Evolutionary conservation across 2,329 filamentous ascomycete species (phyloP).

Genomic region (Tetracladium maxilliforme): DNA sequence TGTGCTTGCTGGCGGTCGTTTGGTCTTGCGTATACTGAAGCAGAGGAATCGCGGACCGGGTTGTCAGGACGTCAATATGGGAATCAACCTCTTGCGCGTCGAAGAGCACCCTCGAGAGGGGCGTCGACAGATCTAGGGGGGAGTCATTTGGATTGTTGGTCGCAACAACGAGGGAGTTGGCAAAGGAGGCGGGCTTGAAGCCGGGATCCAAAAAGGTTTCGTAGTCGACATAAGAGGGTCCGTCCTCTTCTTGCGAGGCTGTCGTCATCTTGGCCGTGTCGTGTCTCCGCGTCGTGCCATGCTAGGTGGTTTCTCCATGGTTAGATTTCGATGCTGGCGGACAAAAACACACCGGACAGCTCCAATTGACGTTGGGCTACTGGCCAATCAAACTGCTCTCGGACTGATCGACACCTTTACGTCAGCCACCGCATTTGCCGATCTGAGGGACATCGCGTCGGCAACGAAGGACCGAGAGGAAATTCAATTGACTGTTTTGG

Average conservation of each 20-base stretch:
- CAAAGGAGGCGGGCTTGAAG: constrained; percentile 72
- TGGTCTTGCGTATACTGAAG: constrained; percentile 65
- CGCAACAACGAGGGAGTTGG: constrained; percentile 73
- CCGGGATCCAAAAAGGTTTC: constrained; percentile 73
- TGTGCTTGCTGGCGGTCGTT: constrained; percentile 53
- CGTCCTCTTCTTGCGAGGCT: constrained; percentile 37
- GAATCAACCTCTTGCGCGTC: constrained; percentile 96
- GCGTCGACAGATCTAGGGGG: constrained; percentile 84
- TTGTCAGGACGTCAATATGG: constrained; percentile 81
- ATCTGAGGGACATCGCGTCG: too few relatives aligned
- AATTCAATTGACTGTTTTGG: too few relatives aligned
- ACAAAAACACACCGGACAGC: too few relatives aligned
- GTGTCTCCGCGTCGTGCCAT: too few relatives aligned
- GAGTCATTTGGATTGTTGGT: constrained; percentile 90
- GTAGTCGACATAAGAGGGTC: constrained; percentile 88
- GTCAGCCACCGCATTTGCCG: too few relatives aligned
- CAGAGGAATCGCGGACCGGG: constrained; percentile 67
- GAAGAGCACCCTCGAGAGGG: constrained; percentile 84
- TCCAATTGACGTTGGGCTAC: too few relatives aligned
- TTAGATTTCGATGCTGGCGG: too few relatives aligned
- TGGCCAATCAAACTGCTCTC: too few relatives aligned
- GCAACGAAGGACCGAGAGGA: too few relatives aligned
- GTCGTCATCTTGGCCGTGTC: too few relatives aligned
- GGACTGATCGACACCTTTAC: too few relatives aligned
- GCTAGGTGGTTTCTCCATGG: too few relatives aligned